phyloP scores from a whole-genome alignment of 257 asterid genomes.

The Jaltomata sinuosa region DNA sequence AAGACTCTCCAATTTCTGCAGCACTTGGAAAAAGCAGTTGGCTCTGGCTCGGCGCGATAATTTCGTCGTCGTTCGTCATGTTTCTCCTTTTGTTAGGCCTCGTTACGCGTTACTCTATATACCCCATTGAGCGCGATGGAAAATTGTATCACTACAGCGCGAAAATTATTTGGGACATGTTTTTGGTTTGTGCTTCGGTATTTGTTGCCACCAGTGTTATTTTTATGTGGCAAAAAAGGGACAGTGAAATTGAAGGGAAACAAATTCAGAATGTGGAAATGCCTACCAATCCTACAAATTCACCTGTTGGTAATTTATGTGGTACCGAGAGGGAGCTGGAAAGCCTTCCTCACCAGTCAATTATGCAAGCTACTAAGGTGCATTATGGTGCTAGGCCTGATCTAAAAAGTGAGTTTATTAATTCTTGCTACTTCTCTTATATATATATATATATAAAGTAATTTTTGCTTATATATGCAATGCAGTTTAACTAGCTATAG shows the following conservation, averaged over 20 bases:
- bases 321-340: slow-evolving; percentile 62
- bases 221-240: slow-evolving; percentile 46
- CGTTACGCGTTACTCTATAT: slow-evolving; percentile 39
- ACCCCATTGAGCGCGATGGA: slow-evolving; percentile 52
- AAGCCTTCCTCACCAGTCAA: slow-evolving; percentile 48
- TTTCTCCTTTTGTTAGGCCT: slow-evolving; percentile 44
- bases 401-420: slow-evolving; percentile 45
- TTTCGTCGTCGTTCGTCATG: slow-evolving; percentile 45
- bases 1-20: slow-evolving; percentile 39
- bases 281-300: slow-evolving; percentile 26
- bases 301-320: slow-evolving; percentile 40
- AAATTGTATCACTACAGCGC: slow-evolving; percentile 24
- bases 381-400: slow-evolving; percentile 75
- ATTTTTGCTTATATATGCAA: too few species aligned
- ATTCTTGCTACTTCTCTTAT: too few species aligned
- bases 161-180: slow-evolving; percentile 26
- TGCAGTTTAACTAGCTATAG: too few species aligned
- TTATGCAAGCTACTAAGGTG: slow-evolving; percentile 38
- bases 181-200: slow-evolving; percentile 37
- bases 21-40: slow-evolving; percentile 42
- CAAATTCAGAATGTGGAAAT: slow-evolving; percentile 58
- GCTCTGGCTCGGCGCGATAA: slow-evolving; percentile 62
- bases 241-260: background rate
- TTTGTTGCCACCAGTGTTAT: slow-evolving; percentile 26
- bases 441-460: too few species aligned